Evolutionary conservation across 2,329 filamentous ascomycete genomes (phyloP), one percentile per base, ranked within the genome.

Genomic region (Colletotrichum sp.): DNA sequence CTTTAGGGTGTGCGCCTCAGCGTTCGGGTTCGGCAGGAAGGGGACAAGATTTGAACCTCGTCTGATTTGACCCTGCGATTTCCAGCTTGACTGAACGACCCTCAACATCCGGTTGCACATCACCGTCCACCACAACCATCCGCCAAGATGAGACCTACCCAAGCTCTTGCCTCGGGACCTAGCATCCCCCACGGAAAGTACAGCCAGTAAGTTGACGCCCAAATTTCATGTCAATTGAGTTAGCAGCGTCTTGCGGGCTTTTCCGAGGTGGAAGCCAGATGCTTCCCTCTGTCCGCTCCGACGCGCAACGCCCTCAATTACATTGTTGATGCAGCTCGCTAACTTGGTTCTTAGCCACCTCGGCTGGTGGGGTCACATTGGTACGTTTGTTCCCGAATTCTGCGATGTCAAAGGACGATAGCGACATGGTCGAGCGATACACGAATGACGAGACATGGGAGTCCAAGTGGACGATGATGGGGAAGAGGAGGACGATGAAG

Each of bases 301-400:
- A 12, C 16, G 36, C 58, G 65, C 65, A 36, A 25, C 13, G 18
- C 3, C 18, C 16, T 25, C 60, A 68, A 75, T 72, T 62, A 39
- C 27, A 4, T 28, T 72, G 3, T 48, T 3, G 22, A 32, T 68
- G 25, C 28, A 34, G 39, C 8, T 34, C 77, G 74, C 82, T 83
- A 66, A 82, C 75, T 8, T 30, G 70, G 76, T 76, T 25, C 78
- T 79, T 80, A 96, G 94, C 84, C 96, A 89, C 86, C 87, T 96
- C 75, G 94, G 94, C 80, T 86, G 87, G 85, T 96, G 94, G 94
- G 94, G 94, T 82, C 87, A 88, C 82, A 87, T 96, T 79, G 94
- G 94, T 95, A 91, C 43, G 74, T 76, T 58, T 16, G 10, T 15
- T 27, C 12, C 4, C 58, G 30, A 52, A 18, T 48, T 52, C 10